phyloP scores from a whole-genome alignment of 139 green algal genomes.

The Chlorella vulgaris region DNA sequence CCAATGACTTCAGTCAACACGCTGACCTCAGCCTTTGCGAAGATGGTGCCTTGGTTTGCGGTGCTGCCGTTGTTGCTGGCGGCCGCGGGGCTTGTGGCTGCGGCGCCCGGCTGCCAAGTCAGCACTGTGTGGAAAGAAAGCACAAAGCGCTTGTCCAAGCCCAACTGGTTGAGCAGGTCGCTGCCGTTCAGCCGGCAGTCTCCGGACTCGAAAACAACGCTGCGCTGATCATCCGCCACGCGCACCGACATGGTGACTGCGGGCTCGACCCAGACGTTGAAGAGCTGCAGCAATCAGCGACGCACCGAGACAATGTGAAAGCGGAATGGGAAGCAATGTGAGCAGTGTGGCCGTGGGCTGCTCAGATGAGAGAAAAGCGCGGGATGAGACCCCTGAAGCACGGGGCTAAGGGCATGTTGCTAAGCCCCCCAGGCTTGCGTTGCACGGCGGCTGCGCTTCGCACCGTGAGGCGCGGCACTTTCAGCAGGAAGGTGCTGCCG shows the following conservation, averaged over 20 bases:
- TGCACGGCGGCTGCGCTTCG: not conserved
- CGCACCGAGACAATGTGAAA: too few species aligned
- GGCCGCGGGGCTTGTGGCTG: not conserved
- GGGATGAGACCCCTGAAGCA: not conserved
- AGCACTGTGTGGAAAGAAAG: constrained; percentile 21
- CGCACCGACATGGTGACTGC: constrained; percentile 53
- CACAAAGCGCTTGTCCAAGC: constrained; percentile 10
- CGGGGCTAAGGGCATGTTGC: not conserved
- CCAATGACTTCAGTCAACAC: constrained; percentile 62
- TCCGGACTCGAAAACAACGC: constrained; percentile 21
- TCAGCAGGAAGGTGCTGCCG: constrained; percentile 31
- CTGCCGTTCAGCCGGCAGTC: constrained; percentile 11
- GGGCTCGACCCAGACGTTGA: constrained; percentile 67
- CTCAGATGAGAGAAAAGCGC: too few species aligned
- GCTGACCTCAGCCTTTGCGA: constrained; percentile 10
- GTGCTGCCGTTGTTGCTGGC: constrained; percentile 1
- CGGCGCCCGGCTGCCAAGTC: not conserved
- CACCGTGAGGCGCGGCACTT: constrained; percentile 31
- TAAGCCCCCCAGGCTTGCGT: not conserved
- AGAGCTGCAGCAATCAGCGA: constrained; percentile 47
- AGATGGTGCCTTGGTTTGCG: not conserved
- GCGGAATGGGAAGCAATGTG: too few species aligned
- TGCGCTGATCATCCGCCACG: not conserved
- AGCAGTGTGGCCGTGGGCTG: too few species aligned
- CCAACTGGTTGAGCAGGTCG: constrained; percentile 14